These are phyloP conservation scores for Fusarium verticillioides DNA, from an alignment of 2,329 filamentous ascomycete genomes.

Conservation along the genomic window DNA sequence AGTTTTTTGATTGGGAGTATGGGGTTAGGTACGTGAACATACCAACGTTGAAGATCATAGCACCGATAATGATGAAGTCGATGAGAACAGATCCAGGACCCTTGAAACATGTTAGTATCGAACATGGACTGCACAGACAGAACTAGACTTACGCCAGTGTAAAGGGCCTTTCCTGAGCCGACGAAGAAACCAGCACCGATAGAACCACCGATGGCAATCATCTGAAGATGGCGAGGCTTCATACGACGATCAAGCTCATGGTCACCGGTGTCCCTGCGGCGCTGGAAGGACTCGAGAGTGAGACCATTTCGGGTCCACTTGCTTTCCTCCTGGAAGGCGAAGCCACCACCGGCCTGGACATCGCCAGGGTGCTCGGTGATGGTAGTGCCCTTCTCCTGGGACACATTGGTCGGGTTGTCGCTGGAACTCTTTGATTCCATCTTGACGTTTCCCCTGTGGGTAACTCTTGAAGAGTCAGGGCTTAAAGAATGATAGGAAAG, in stretches of 20 bases:
- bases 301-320: constrained; percentile 42
- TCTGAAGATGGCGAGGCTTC: constrained; percentile 68
- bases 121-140: not conserved
- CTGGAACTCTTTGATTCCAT: constrained; percentile 38
- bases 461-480: constrained; percentile 1
- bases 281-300: constrained; percentile 41
- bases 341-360: constrained; percentile 29
- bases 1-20: not conserved
- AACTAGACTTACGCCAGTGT: constrained; percentile 53
- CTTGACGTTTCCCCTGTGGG: constrained; percentile 19
- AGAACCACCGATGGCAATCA: constrained; percentile 71
- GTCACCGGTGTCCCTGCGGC: constrained; percentile 29
- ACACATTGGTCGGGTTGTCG: constrained; percentile 37
- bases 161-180: constrained; percentile 65
- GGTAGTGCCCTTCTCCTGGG: constrained; percentile 38
- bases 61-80: constrained; percentile 66
- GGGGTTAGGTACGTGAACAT: constrained; percentile 4
- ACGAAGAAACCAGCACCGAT: constrained; percentile 73
- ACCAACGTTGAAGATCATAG: constrained; percentile 69
- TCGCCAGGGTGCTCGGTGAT: constrained; percentile 33
- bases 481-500: constrained; percentile 23
- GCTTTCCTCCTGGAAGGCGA: constrained; percentile 37
- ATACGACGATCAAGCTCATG: constrained; percentile 58
- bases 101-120: constrained; percentile 12
- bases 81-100: constrained; percentile 58